Evolutionary conservation across 106 monocot genomes (phyloP).

Genomic region (Dactylorhiza incarnata): DNA sequence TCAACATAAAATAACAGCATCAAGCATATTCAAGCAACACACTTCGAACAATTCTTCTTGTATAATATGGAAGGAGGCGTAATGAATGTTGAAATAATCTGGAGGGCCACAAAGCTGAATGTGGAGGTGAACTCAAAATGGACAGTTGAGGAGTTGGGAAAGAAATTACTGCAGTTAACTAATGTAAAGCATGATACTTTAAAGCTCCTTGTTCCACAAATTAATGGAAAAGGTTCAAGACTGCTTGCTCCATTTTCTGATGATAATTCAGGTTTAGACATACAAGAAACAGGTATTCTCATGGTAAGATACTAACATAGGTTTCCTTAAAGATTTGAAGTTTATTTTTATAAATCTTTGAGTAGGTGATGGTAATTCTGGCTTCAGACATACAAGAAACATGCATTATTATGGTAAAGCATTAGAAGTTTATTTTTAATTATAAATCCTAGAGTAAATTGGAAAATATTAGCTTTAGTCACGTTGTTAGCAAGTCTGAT

Average conservation of each 20-base stretch:
- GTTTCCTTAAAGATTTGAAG: not conserved
- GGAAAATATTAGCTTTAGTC: not conserved
- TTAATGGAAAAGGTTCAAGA: conserved; percentile 45
- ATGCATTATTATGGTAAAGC: conserved; percentile 49
- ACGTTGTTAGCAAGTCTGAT: not conserved
- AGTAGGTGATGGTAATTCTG: conserved; percentile 32
- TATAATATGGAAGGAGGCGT: conserved; percentile 7
- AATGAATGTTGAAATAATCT: conserved; percentile 36
- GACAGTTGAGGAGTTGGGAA: conserved; percentile 54
- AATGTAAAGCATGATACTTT: conserved; percentile 75
- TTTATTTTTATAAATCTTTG: not conserved
- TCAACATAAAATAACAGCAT: not conserved
- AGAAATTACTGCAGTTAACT: conserved; percentile 57
- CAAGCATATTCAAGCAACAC: not conserved
- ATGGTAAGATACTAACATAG: conserved; percentile 30
- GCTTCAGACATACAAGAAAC: conserved; percentile 49
- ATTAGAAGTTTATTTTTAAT: not conserved
- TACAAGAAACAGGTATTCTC: conserved; percentile 49
- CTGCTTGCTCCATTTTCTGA: conserved; percentile 65
- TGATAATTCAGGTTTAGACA: conserved; percentile 40
- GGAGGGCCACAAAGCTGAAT: conserved; percentile 61
- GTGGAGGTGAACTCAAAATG: conserved; percentile 36
- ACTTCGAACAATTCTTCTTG: not conserved
- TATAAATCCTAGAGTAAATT: not conserved
- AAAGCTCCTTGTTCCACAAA: conserved; percentile 65